A percentile compares a stretch with the other conserved stretches of the same genome.
Conservation (phyloP, 1,284 basidiomycete genomes). For the Sanghuangporus sanghuang region DNA sequence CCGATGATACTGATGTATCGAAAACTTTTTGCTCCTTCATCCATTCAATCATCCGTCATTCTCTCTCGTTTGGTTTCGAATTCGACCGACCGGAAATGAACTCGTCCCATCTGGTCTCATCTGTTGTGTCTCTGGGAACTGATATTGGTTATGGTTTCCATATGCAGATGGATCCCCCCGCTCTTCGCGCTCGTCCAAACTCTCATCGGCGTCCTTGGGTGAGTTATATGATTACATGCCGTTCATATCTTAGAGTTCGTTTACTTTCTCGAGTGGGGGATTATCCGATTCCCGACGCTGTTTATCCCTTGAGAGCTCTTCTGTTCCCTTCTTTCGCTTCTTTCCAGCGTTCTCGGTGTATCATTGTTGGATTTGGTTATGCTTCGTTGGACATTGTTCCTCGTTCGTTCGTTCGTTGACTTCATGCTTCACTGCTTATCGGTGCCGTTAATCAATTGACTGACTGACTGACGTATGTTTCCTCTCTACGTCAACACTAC, state of each 20-base stretch:
- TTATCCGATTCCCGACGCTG: not conserved
- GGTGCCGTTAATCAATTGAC: too few relatives aligned
- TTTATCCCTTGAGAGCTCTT: not conserved
- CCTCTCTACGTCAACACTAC: not conserved
- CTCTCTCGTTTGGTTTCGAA: not conserved
- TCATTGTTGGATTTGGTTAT: too few relatives aligned
- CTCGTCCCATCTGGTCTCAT: not conserved
- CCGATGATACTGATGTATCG: too few relatives aligned
- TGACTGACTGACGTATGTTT: too few relatives aligned
- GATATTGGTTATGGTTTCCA: not conserved
- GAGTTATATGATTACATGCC: not conserved
- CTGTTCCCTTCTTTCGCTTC: not conserved
- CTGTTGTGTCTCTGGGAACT: not conserved
- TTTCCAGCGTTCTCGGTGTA: not conserved
- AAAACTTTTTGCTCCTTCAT: not conserved
- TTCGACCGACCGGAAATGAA: not conserved
- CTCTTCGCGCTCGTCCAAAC: constrained; percentile 16
- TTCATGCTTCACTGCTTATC: too few relatives aligned
- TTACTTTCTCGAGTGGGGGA: too few relatives aligned
- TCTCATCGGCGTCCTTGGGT: constrained; percentile 16
- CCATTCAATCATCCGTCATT: not conserved
- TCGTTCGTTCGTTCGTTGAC: too few relatives aligned
- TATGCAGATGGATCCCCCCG: constrained; percentile 15
- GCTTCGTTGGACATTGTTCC: too few relatives aligned
- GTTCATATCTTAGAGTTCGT: not conserved